Conservation (phyloP, 2,329 filamentous ascomycete species). For the Anisogramma anomala region DNA sequence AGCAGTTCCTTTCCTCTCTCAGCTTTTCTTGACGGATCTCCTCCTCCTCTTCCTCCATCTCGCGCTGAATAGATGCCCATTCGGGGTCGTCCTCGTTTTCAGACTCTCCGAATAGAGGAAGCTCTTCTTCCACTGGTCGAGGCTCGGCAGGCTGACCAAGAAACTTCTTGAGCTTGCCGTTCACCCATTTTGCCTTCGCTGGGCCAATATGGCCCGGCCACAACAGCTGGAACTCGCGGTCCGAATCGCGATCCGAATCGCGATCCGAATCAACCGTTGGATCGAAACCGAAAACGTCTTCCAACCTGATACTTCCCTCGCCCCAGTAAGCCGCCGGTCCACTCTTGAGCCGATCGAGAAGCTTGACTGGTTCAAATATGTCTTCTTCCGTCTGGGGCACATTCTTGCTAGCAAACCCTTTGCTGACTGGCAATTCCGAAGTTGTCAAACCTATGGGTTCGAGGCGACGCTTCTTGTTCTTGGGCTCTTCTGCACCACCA, state of each 20-base stretch:
- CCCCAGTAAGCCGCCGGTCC: constrained; percentile 26
- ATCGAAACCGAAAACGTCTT: constrained; percentile 8
- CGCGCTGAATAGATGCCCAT: constrained; percentile 27
- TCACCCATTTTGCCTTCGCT: constrained; percentile 34
- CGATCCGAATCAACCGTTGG: constrained; percentile 1
- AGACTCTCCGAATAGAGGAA: constrained; percentile 46
- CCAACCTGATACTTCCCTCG: constrained; percentile 18
- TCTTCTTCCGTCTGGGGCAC: constrained; percentile 8
- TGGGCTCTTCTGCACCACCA: background rate
- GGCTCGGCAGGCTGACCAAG: constrained; percentile 19
- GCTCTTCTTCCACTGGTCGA: constrained; percentile 20
- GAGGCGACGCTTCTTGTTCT: constrained; percentile 21
- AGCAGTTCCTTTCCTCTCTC: constrained; percentile 1
- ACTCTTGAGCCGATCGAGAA: background rate
- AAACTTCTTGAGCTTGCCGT: constrained; percentile 29
- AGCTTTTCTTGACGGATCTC: constrained; percentile 20
- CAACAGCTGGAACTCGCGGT: constrained; percentile 20
- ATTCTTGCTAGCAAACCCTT: constrained; percentile 12
- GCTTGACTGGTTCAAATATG: background rate
- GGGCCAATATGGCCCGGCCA: constrained; percentile 23
- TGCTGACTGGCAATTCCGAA: background rate
- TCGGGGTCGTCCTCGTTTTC: constrained; percentile 31
- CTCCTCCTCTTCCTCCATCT: constrained; percentile 47
- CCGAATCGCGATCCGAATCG: constrained; percentile 9
- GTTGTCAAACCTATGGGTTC: constrained; percentile 19